Base-by-base conservation (phyloP, 2,329 filamentous ascomycete species). In the Colletotrichum zoysiae region DNA sequence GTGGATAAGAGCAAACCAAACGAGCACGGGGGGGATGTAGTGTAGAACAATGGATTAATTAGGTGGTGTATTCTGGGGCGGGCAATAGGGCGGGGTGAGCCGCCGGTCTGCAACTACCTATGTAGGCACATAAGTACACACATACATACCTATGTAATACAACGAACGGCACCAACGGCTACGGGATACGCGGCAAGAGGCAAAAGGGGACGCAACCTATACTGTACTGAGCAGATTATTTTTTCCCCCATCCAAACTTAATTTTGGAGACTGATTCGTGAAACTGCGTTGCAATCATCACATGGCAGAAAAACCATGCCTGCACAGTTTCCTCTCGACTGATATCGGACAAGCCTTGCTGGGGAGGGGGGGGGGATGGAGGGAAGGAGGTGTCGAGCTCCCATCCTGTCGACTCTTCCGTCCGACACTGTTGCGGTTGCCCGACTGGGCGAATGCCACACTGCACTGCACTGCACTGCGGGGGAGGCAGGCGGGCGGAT, bases 1-100 rank as follows among this genome's bases (percentile, higher is more conserved):
- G 69, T 71, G 69, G 69, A 63, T 68, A 68, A 71, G 50, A 58
- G 51, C 65, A 59, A 56, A 59, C 44, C 64, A 71, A 63, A 71
- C 30, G 38, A 65, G 64, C 68, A 71, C 68, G 64, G 64, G 42
- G 57, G 64, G 64, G 50, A 35, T 20, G 51, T 35, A 48, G 38
- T 42, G 38, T 53, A 50, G 50, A 46, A 20, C 3, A 42, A 53
- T 35, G 18, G 33, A 57, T 23, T 38, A 30, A 57, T 23, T 38
- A 30, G 30, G 30, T 46, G 57, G 62, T 46, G 51, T 58, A 33
- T 55, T 71, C 64, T 68, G 68, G 68, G 57, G 68, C 68, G 42
- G 64, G 58, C 18, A 30, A 18, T 18, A 18, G 23, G 65, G 55
- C 44, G 65, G 68, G 68, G 61, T 48, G 57, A 68, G 53, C 53